Evolutionary conservation across 2,329 filamentous ascomycete species (phyloP).

Genomic region (Penicillium sp.): DNA sequence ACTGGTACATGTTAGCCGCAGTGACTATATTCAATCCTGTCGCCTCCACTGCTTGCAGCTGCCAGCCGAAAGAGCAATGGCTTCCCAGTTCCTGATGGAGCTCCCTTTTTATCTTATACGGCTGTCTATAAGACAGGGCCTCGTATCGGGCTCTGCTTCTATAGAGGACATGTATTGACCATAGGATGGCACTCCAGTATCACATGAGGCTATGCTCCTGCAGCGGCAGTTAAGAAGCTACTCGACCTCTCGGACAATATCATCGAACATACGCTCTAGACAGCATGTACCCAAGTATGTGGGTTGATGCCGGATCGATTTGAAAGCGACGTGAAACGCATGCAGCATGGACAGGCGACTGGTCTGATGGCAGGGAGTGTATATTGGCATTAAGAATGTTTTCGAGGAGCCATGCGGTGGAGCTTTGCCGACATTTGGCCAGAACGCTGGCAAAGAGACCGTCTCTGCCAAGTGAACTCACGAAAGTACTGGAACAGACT

Average conservation of each 20-base stretch:
- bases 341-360: slow-evolving; percentile 49
- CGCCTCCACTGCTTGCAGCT: slow-evolving; percentile 44
- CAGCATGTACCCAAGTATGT: slow-evolving; percentile 42
- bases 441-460: slow-evolving; percentile 29
- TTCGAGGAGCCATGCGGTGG: slow-evolving; percentile 46
- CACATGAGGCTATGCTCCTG: slow-evolving; percentile 39
- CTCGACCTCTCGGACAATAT: slow-evolving; percentile 28
- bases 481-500: slow-evolving; percentile 32
- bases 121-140: slow-evolving; percentile 44
- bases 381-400: slow-evolving; percentile 44
- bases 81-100: slow-evolving; percentile 21
- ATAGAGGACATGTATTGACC: slow-evolving; percentile 37
- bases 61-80: slow-evolving; percentile 5
- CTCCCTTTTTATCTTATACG: slow-evolving; percentile 35
- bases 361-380: slow-evolving; percentile 41
- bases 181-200: slow-evolving; percentile 44
- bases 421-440: slow-evolving; percentile 42
- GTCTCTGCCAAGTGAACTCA: slow-evolving; percentile 28
- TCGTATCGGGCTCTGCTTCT: slow-evolving; percentile 37
- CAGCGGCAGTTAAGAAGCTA: slow-evolving; percentile 32
- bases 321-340: slow-evolving; percentile 45
- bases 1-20: slow-evolving; percentile 44
- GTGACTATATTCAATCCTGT: slow-evolving; percentile 38
- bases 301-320: slow-evolving; percentile 46
- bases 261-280: slow-evolving; percentile 40